Evolutionary conservation across 139 green algal species (phyloP).

Genomic region (Coelastrella sp.): DNA sequence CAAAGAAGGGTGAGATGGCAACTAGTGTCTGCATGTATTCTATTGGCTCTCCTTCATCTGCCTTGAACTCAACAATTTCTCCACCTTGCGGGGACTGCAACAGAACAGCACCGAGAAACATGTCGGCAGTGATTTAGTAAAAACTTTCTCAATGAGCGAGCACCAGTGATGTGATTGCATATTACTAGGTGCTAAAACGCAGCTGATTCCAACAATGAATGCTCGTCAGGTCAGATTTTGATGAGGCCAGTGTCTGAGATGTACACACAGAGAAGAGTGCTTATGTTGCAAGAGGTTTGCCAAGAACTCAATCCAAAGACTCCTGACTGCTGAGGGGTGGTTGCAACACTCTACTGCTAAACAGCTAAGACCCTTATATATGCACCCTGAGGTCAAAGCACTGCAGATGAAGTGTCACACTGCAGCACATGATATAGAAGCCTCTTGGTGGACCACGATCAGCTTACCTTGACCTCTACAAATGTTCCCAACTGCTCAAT

Average conservation of each 20-base stretch:
- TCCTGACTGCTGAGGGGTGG: too few species aligned
- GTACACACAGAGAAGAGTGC: too few species aligned
- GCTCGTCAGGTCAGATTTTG: too few species aligned
- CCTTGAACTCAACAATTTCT: constrained; percentile 81
- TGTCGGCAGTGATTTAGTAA: background rate
- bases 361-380: too few species aligned
- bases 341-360: too few species aligned
- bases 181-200: too few species aligned
- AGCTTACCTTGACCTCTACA: constrained; percentile 79
- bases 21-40: constrained; percentile 82
- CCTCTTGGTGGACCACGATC: background rate
- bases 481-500: constrained; percentile 96
- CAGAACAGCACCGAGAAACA: background rate
- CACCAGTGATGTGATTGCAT: too few species aligned
- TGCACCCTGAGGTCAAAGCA: too few species aligned
- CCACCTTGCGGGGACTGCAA: constrained; percentile 74
- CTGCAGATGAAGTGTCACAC: background rate
- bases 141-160: background rate
- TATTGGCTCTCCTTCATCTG: constrained; percentile 55
- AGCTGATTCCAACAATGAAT: too few species aligned
- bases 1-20: constrained; percentile 80
- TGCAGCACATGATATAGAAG: background rate
- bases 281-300: too few species aligned
- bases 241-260: too few species aligned
- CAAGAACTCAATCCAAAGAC: too few species aligned